Percentiles rank a stretch among this genome's conserved stretches.
phyloP scores from a whole-genome alignment of 1,139 yeast genomes.

The Pneumocystis carinii region DNA sequence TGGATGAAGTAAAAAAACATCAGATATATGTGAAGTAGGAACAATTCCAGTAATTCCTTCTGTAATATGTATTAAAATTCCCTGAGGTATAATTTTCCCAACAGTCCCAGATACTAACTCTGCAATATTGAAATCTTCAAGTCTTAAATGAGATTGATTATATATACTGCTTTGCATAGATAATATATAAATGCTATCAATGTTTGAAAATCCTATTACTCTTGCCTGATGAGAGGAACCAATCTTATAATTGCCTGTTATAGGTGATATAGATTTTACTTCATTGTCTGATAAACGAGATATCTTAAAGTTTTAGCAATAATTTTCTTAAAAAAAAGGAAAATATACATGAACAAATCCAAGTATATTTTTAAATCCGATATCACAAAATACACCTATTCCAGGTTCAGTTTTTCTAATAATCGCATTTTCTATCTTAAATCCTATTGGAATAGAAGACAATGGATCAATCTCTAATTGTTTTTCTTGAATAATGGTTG shows the following conservation, averaged over 20 bases:
- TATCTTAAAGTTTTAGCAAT: conserved; percentile 18
- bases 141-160: conserved; percentile 47
- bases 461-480: conserved; percentile 28
- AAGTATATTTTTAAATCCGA: conserved; percentile 36
- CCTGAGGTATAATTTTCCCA: conserved; percentile 50
- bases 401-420: conserved; percentile 38
- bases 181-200: conserved; percentile 53
- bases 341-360: conserved; percentile 45
- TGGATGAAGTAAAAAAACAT: conserved; percentile 69
- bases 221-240: conserved; percentile 67
- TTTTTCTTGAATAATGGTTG: conserved; percentile 14
- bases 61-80: conserved; percentile 51
- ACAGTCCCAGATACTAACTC: conserved; percentile 42
- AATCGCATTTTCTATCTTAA: conserved; percentile 42
- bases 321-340: not conserved
- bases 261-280: conserved; percentile 29
- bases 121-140: conserved; percentile 65
- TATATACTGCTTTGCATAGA: conserved; percentile 55
- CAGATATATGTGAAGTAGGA: conserved; percentile 65
- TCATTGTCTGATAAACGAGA: conserved; percentile 48
- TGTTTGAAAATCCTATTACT: conserved; percentile 49
- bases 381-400: conserved; percentile 26
- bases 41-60: conserved; percentile 58
- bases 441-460: conserved; percentile 68
- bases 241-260: conserved; percentile 30